phyloP scores from a whole-genome alignment of 495 filamentous ascomycete species.

The Podospora appendiculata region DNA sequence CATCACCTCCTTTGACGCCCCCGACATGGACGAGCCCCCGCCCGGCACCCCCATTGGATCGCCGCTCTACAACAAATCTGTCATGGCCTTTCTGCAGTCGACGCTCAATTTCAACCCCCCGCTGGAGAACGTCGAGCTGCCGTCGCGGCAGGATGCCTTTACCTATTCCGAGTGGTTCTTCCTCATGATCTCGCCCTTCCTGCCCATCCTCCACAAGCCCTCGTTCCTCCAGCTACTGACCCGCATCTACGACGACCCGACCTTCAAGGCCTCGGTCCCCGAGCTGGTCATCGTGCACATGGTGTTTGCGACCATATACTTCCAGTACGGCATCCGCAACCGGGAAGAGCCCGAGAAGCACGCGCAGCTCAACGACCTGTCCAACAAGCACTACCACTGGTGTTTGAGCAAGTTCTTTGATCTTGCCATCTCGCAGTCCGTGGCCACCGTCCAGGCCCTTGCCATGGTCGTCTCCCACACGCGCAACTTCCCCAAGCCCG shows the following conservation, averaged over 20 bases:
- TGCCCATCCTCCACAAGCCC: constrained; percentile 63
- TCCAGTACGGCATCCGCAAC: constrained; percentile 61
- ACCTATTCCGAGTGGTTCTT: constrained; percentile 67
- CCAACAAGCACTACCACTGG: constrained; percentile 71
- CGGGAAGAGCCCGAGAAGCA: constrained; percentile 44
- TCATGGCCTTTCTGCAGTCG: constrained; percentile 56
- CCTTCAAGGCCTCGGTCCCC: constrained; percentile 49
- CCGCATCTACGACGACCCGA: constrained; percentile 55
- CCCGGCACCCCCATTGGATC: constrained; percentile 30
- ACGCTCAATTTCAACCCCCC: constrained; percentile 50
- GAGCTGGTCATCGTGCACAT: constrained; percentile 69
- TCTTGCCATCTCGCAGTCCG: constrained; percentile 47
- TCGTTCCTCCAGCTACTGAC: constrained; percentile 57
- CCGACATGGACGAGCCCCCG: constrained; percentile 54
- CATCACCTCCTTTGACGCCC: constrained; percentile 59
- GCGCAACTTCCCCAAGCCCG: constrained; percentile 72
- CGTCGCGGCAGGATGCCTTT: constrained; percentile 47
- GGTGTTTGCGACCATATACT: constrained; percentile 69
- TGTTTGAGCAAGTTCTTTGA: constrained; percentile 58
- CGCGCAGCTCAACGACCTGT: constrained; percentile 46
- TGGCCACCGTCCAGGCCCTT: constrained; percentile 64
- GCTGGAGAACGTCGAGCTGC: constrained; percentile 47
- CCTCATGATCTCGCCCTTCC: constrained; percentile 60
- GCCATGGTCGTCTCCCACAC: constrained; percentile 61
- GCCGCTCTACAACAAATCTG: constrained; percentile 58